phyloP scores from a whole-genome alignment of 495 filamentous ascomycete species.

The Evernia prunastri region DNA sequence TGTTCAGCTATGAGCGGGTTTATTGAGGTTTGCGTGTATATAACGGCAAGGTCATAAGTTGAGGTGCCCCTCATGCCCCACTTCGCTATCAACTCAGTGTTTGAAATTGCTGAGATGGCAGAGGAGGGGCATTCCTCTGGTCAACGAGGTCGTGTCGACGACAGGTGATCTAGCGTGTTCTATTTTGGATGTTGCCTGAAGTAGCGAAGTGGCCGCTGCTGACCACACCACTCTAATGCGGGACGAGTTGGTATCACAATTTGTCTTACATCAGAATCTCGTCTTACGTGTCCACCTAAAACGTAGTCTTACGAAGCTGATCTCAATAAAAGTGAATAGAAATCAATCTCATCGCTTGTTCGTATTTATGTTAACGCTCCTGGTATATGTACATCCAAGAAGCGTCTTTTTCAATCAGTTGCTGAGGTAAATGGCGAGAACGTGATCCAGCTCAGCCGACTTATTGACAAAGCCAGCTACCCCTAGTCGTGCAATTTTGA shows the following conservation, averaged over 20 bases:
- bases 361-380: slow-evolving; percentile 7
- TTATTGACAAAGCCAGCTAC: slow-evolving; percentile 8
- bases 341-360: background rate
- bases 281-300: background rate
- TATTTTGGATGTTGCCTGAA: background rate
- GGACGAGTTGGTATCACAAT: background rate
- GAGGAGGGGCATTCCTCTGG: background rate
- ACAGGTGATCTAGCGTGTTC: background rate
- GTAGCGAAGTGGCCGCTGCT: background rate
- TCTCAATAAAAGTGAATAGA: background rate
- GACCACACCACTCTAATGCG: background rate
- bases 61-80: slow-evolving; percentile 2
- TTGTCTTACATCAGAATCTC: background rate
- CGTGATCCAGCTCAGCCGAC: slow-evolving; percentile 2
- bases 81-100: background rate
- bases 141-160: background rate
- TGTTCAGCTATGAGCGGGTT: background rate
- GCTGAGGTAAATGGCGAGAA: slow-evolving; percentile 11
- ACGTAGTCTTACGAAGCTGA: background rate
- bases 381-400: slow-evolving; percentile 14
- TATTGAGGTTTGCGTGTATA: background rate
- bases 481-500: background rate
- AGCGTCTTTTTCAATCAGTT: slow-evolving; percentile 3
- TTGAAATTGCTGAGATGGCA: background rate
- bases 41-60: background rate